Conservation (phyloP, 768 basidiomycete species). For the Mrakia gelida region DNA sequence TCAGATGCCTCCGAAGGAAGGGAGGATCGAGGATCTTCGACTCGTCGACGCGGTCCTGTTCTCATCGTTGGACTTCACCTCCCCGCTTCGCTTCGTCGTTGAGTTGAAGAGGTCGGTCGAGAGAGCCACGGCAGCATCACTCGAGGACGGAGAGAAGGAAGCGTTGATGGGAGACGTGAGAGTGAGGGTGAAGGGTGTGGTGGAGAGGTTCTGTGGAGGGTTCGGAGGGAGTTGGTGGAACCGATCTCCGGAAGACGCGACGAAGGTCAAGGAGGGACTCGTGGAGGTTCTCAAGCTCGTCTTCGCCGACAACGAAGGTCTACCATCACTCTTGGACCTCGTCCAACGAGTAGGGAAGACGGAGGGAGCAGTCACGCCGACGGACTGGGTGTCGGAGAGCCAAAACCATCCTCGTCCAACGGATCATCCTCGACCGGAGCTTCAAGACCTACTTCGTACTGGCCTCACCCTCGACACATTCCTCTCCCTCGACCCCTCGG, state of each 20-base stretch:
- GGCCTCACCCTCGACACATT: constrained; percentile 67
- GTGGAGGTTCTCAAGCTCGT: constrained; percentile 49
- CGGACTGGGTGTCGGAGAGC: neutral
- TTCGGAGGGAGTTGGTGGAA: constrained; percentile 50
- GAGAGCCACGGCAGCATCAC: constrained; percentile 54
- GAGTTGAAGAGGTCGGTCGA: constrained; percentile 50
- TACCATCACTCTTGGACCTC: neutral
- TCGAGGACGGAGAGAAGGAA: constrained; percentile 51
- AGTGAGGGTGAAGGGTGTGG: constrained; percentile 60
- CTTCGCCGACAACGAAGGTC: neutral
- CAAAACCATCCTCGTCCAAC: neutral
- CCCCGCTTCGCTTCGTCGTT: constrained; percentile 60
- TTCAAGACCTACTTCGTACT: constrained; percentile 54
- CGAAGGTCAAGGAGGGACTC: constrained; percentile 11
- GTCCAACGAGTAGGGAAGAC: neutral
- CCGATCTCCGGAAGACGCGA: constrained; percentile 45
- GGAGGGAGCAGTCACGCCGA: neutral
- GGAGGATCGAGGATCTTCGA: neutral
- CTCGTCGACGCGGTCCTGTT: constrained; percentile 18
- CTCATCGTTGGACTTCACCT: constrained; percentile 39
- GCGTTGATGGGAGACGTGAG: constrained; percentile 47
- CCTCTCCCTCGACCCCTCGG: constrained; percentile 57
- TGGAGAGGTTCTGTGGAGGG: constrained; percentile 61
- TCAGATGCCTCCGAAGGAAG: constrained; percentile 41
- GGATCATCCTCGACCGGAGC: neutral